Percentiles rank a stretch among this genome's conserved stretches.
phyloP scores from a whole-genome alignment of 139 green algal genomes.

The Micractinium sp. region DNA sequence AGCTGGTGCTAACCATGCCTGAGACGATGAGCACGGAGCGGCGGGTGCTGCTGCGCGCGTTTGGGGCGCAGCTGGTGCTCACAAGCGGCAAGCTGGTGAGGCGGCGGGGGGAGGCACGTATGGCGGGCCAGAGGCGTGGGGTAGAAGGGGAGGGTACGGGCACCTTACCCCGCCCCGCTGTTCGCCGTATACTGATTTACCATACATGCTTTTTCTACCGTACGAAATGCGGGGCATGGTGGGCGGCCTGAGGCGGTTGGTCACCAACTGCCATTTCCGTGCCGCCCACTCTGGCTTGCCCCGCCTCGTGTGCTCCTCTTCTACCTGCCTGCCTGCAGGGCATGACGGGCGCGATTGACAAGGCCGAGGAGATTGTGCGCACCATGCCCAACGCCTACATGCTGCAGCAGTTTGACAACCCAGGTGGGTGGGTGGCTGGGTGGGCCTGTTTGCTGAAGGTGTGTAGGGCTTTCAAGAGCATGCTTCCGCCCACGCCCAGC shows the following conservation, averaged over 20 bases:
- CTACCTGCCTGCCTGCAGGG: slow-evolving; percentile 33
- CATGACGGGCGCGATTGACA: slow-evolving; percentile 87
- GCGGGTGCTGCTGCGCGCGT: slow-evolving; percentile 90
- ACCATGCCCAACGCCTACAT: slow-evolving; percentile 84
- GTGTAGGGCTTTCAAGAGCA: too few species aligned
- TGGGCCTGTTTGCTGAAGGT: too few species aligned
- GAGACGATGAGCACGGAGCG: slow-evolving; percentile 97
- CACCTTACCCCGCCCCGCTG: too few species aligned
- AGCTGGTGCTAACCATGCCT: slow-evolving; percentile 97
- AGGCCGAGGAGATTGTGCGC: slow-evolving; percentile 91
- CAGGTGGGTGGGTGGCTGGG: slow-evolving; percentile 18
- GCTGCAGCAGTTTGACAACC: slow-evolving; percentile 99
- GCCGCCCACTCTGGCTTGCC: not conserved
- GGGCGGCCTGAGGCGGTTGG: too few species aligned
- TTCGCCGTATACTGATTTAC: not conserved
- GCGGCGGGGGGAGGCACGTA: not conserved
- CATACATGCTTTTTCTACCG: not conserved
- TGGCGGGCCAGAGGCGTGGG: not conserved
- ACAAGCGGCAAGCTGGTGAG: slow-evolving; percentile 70
- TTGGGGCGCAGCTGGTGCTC: slow-evolving; percentile 91
- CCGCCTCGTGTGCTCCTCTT: not conserved
- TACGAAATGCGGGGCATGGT: not conserved
- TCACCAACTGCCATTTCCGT: not conserved
- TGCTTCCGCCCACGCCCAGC: too few species aligned
- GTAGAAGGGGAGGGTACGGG: not conserved